These are phyloP conservation scores for Pneumocystis canis DNA, from an alignment of 1,139 yeast species.

Conservation along the genomic window DNA sequence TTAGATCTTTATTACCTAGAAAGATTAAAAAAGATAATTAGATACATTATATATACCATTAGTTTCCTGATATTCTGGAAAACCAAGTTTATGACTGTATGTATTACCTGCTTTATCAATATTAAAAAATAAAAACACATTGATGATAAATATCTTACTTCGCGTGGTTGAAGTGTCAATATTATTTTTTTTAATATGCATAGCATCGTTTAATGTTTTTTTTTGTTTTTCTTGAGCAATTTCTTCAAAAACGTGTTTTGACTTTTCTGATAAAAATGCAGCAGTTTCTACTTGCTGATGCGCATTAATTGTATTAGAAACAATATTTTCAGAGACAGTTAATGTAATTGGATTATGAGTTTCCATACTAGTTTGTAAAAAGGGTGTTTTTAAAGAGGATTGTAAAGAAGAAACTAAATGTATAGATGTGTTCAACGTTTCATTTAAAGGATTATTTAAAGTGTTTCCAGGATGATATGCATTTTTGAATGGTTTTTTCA, in stretches of 20 bases:
- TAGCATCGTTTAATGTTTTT: neutral
- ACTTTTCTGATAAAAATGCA: neutral
- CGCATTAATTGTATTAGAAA: neutral
- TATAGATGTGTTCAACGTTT: neutral
- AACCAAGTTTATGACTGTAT: neutral
- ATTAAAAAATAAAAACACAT: neutral
- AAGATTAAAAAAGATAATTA: neutral
- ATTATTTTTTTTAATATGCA: neutral
- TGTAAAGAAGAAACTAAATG: neutral
- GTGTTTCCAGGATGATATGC: neutral
- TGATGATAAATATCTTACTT: neutral
- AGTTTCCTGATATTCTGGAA: neutral
- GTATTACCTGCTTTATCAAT: neutral
- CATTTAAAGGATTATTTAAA: neutral
- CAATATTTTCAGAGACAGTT: neutral
- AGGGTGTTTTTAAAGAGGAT: neutral
- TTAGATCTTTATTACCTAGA: neutral
- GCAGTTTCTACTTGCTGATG: neutral
- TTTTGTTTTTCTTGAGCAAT: neutral
- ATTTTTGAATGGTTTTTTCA: neutral
- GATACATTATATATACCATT: neutral
- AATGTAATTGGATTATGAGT: neutral
- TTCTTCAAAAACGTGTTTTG: neutral
- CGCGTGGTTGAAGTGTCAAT: neutral
- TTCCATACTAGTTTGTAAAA: neutral